Base-by-base conservation (phyloP, 345 rosid species). In the Populus tremula region DNA sequence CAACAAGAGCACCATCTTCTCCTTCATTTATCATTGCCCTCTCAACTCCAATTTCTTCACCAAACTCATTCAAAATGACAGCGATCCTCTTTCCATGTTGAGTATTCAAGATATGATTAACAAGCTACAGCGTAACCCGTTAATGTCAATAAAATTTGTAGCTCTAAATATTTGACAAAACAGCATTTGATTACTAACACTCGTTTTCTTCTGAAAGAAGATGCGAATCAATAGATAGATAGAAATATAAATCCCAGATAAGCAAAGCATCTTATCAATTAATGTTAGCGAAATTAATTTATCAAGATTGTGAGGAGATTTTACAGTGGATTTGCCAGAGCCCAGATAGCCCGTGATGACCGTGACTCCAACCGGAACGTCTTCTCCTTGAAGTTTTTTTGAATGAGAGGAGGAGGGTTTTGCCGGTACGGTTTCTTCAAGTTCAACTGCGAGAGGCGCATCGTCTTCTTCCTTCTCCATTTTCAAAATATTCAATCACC, bases 1-100 rank as follows among this genome's bases (percentile, higher is more conserved):
- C 99, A 20, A 95, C 93, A 71, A 93, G 85, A 8, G 92, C 87
- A 72, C 97, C 94, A 1, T 89, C 92, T 71, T 93, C 91, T 67
- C 97, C 96, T 82, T 93, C 99, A 82, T 92, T 96, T 63, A 96
- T 96, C 98, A 93, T 93, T 2, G 98, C 98, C 82, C 97, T 93
- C 85, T 95, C 98, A 2, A 96, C 97, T 78, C 96, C 98, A 71
- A 95, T 90, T 88, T 91, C 99, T 85, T 95, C 98, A 25, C 98
- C 97, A 78, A 93, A 95, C 89, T 95, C 99, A 70, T 95, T 95
- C 91, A 95, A 79, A 27, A 95, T 93, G 80, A 93, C 98, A 16
- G 96, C 98, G 20, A 95, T 92, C 78, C 85, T 88, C 92, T 92
- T 96, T 78, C 94, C 98, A 62, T 93, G 99, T 69, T 93, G 90